phyloP scores from a whole-genome alignment of 805 yeast species.

The Yamadazyma olivae region DNA sequence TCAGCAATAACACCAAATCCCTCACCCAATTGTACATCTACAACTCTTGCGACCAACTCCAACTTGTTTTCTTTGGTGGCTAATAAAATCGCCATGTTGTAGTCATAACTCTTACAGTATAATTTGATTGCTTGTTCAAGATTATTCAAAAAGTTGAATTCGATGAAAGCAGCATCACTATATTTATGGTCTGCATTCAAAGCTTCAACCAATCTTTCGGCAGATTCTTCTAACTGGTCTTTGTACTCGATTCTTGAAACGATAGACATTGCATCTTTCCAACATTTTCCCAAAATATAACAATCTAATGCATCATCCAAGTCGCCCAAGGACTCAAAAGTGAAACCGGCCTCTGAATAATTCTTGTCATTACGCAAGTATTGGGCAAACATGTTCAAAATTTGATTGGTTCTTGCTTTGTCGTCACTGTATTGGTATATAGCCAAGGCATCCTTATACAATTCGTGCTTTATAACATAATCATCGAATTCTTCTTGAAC shows the following conservation, averaged over 20 bases:
- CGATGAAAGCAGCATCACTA: slow-evolving; percentile 77
- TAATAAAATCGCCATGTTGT: slow-evolving; percentile 71
- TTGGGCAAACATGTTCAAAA: slow-evolving; percentile 63
- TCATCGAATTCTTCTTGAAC: slow-evolving; percentile 54
- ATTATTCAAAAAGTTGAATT: slow-evolving; percentile 58
- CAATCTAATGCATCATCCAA: slow-evolving; percentile 63
- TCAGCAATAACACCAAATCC: slow-evolving; percentile 88
- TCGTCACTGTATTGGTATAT: slow-evolving; percentile 52
- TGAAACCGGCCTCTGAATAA: slow-evolving; percentile 73
- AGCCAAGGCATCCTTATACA: slow-evolving; percentile 67
- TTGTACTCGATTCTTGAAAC: slow-evolving; percentile 39
- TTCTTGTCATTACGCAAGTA: slow-evolving; percentile 53
- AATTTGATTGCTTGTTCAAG: slow-evolving; percentile 59
- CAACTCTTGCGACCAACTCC: slow-evolving; percentile 52
- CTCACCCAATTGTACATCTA: slow-evolving; percentile 77
- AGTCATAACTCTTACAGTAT: slow-evolving; percentile 73
- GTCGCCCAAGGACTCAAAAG: slow-evolving; percentile 66
- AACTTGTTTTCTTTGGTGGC: slow-evolving; percentile 43
- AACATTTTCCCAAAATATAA: slow-evolving; percentile 66
- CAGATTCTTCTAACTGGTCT: slow-evolving; percentile 42
- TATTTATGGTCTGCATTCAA: slow-evolving; percentile 70
- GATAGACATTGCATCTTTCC: slow-evolving; percentile 81
- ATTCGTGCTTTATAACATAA: slow-evolving; percentile 65
- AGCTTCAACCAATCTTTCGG: slow-evolving; percentile 57
- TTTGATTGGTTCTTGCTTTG: slow-evolving; percentile 44